A percentile compares a stretch with the other conserved stretches of the same genome.
These are phyloP conservation scores for Symmetrospora coprosmae DNA, from an alignment of 768 basidiomycete genomes.

Conservation along the genomic window DNA sequence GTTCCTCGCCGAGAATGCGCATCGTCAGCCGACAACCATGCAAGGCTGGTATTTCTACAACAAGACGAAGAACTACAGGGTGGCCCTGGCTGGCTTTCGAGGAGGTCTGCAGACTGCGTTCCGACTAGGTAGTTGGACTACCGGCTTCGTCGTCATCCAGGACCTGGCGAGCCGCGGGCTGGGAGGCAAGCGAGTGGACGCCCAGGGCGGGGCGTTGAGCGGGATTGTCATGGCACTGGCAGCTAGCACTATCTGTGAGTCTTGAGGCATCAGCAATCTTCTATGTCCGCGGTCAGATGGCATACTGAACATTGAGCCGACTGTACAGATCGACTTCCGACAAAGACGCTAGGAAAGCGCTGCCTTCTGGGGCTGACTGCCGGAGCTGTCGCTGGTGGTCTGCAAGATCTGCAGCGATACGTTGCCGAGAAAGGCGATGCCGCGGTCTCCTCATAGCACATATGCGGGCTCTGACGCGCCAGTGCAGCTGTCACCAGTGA, in stretches of 20 bases:
- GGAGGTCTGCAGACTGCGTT: slow-evolving; percentile 2
- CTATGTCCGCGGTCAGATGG: not conserved
- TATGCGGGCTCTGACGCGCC: no score
- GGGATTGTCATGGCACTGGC: not conserved
- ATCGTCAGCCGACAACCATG: slow-evolving; percentile 67
- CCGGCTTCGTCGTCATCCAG: slow-evolving; percentile 9
- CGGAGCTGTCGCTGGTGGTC: slow-evolving; percentile 18
- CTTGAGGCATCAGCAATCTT: not conserved
- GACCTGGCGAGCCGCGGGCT: not conserved
- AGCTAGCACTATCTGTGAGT: not conserved
- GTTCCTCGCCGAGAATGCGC: slow-evolving; percentile 85
- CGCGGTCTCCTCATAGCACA: no score
- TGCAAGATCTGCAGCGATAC: slow-evolving; percentile 19
- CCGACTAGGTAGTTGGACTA: slow-evolving; percentile 16
- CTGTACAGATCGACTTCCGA: slow-evolving; percentile 3
- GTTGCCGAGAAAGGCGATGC: no score
- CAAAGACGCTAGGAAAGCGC: not conserved
- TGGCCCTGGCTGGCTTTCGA: slow-evolving; percentile 41
- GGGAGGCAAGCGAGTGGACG: not conserved
- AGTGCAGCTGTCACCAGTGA: no score
- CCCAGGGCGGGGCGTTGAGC: not conserved
- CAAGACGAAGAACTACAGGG: slow-evolving; percentile 84
- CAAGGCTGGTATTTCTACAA: slow-evolving; percentile 93
- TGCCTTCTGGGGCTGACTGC: slow-evolving; percentile 3
- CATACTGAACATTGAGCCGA: not conserved